Evolutionary conservation across 495 filamentous ascomycete genomes (phyloP), one percentile per base, ranked within the genome.

Genomic region (Penicillium odoratum): DNA sequence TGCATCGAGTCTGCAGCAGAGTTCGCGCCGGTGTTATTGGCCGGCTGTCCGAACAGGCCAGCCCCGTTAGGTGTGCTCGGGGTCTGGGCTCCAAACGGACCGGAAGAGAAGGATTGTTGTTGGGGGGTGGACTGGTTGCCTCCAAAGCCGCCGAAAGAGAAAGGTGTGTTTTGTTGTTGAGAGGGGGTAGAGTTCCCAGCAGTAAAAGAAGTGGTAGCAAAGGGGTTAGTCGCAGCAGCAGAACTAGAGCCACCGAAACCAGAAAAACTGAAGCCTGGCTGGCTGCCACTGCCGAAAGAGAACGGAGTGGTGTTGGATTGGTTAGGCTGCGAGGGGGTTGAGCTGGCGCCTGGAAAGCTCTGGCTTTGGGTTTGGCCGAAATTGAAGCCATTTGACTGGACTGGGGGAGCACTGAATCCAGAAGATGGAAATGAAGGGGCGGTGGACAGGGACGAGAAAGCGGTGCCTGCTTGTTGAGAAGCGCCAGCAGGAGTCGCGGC

Each of bases 311-410:
- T 55, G 44, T 65, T 68, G 55, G 67, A 68, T 42, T 72, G 72
- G 26, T 18, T 66, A 13, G 70, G 61, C 42, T 67, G 66, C 28
- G 52, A 63, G 9, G 69, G 56, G 11, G 54, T 58, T 42, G 74
- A 52, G 31, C 56, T 66, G 36, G 73, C 67, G 29, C 71, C 74
- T n/a, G 77, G 74, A 38, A 80, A 80, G 49, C 74, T 79, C 51
- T 79, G 74, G 49, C 74, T 79, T 52, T 79, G 74, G 26, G 75
- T 77, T 54, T 80, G 77, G 26, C 78, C 76, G 54, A 81, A 81
- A 47, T 55, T 51, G 55, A 80, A 79, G 13, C 71, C 71, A 45
- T 63, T 69, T 6, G 76, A 69, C 26, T 71, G 74, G 34, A 65
- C 50, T 21, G 70, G 55, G 16, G 73, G 55, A 9, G 64, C 61